phyloP scores from a whole-genome alignment of 1,284 basidiomycete species.

The Sanghuangporus sanghuang region DNA sequence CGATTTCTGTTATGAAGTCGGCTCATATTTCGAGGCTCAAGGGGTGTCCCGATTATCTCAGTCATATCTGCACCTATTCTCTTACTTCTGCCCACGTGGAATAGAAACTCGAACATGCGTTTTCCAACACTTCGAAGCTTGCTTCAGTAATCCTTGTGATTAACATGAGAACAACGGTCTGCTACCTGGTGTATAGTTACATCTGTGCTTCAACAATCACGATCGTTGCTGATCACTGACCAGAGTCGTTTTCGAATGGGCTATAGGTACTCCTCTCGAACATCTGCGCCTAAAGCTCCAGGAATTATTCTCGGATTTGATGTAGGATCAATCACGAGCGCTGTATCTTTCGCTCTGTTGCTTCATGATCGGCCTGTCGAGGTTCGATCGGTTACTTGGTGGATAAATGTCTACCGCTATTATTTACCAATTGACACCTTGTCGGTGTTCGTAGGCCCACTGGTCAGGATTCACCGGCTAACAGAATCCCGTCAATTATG shows the following conservation, averaged over 20 bases:
- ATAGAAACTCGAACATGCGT: neutral
- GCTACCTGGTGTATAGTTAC: neutral
- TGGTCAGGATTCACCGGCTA: slow-evolving; percentile 58
- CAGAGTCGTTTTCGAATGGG: neutral
- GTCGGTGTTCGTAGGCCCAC: slow-evolving; percentile 52
- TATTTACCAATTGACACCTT: neutral
- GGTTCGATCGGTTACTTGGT: slow-evolving; percentile 7
- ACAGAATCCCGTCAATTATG: slow-evolving; percentile 71
- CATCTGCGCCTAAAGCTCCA: neutral
- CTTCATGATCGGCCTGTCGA: slow-evolving; percentile 6
- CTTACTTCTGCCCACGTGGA: neutral
- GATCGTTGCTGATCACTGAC: neutral
- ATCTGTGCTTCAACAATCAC: neutral
- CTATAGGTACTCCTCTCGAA: neutral
- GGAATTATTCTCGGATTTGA: slow-evolving; percentile 13
- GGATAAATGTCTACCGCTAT: neutral
- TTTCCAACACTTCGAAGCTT: neutral
- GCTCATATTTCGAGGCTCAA: too few relatives aligned
- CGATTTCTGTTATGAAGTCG: too few relatives aligned
- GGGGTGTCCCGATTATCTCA: too few relatives aligned
- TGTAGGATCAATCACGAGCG: slow-evolving; percentile 13
- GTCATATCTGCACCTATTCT: too few relatives aligned
- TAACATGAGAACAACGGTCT: neutral
- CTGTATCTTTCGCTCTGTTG: slow-evolving; percentile 14
- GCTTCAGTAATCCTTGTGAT: neutral